Conservation (phyloP, 2,329 filamentous ascomycete species). For the Alternaria panax region DNA sequence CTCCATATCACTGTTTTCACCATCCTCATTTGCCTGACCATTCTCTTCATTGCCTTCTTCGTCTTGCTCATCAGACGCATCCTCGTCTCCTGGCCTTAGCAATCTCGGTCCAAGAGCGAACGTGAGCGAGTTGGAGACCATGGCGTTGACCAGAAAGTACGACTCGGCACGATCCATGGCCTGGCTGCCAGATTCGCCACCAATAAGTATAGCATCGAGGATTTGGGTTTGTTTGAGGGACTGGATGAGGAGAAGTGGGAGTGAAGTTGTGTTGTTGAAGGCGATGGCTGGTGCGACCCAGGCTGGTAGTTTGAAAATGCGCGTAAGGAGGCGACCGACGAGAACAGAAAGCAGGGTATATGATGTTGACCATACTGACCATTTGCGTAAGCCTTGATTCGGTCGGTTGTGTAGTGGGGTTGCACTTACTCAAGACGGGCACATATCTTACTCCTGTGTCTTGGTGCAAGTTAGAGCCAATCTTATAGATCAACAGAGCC, state of each 20-base stretch:
- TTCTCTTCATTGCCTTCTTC: constrained; percentile 3
- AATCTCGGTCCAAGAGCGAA: constrained; percentile 69
- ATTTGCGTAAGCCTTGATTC: constrained; percentile 16
- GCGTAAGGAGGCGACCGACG: constrained; percentile 55
- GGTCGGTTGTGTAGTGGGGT: neutral
- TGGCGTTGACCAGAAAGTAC: constrained; percentile 72
- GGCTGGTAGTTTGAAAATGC: constrained; percentile 57
- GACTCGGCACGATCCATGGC: constrained; percentile 68
- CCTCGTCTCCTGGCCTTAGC: constrained; percentile 58
- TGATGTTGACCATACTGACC: constrained; percentile 58
- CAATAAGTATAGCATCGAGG: constrained; percentile 57
- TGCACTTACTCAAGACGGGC: constrained; percentile 54
- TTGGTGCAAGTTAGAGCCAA: constrained; percentile 59
- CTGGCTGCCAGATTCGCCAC: constrained; percentile 52
- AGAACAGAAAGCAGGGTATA: constrained; percentile 60
- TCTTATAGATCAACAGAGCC: constrained; percentile 61
- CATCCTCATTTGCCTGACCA: constrained; percentile 34
- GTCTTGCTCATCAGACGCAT: constrained; percentile 48
- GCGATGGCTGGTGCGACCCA: constrained; percentile 63
- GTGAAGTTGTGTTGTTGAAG: constrained; percentile 66
- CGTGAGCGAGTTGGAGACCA: constrained; percentile 68
- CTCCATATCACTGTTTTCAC: constrained; percentile 28
- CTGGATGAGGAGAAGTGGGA: constrained; percentile 61
- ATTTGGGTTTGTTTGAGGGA: constrained; percentile 65
- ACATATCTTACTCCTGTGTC: constrained; percentile 59